phyloP scores from a whole-genome alignment of 2,329 filamentous ascomycete species.

The Aspergillus candidus region DNA sequence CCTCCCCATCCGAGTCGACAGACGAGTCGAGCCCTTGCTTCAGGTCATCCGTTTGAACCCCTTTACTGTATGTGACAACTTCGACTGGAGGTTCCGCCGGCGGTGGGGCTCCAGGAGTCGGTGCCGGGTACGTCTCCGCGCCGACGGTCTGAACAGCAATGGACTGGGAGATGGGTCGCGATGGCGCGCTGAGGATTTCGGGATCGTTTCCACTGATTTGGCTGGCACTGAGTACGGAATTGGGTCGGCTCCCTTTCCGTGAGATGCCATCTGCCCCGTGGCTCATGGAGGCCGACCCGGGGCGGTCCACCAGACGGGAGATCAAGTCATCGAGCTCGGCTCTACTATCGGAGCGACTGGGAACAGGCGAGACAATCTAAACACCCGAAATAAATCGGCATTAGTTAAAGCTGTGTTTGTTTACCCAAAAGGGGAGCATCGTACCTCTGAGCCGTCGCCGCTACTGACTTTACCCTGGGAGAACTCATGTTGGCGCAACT shows the following conservation, averaged over 20 bases:
- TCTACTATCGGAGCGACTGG: conserved; percentile 58
- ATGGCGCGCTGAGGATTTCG: conserved; percentile 33
- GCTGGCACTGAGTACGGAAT: conserved; percentile 75
- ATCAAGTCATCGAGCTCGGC: conserved; percentile 81
- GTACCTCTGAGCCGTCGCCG: conserved; percentile 66
- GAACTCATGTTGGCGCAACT: conserved; percentile 72
- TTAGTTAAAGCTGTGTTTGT: neutral
- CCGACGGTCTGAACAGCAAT: conserved; percentile 63
- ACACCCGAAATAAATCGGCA: conserved; percentile 9
- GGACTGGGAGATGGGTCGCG: conserved; percentile 38
- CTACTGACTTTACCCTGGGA: conserved; percentile 62
- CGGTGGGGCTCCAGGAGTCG: conserved; percentile 67
- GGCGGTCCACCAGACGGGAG: conserved; percentile 73
- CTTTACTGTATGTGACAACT: conserved; percentile 94
- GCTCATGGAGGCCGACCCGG: conserved; percentile 59
- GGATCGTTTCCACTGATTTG: conserved; percentile 68
- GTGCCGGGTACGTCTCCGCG: conserved; percentile 64
- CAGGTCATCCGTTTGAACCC: conserved; percentile 82
- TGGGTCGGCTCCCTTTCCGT: conserved; percentile 64
- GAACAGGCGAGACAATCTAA: conserved; percentile 63
- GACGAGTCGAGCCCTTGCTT: conserved; percentile 48
- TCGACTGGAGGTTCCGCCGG: conserved; percentile 52
- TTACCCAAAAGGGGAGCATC: neutral
- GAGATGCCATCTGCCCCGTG: conserved; percentile 43
- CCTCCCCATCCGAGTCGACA: conserved; percentile 59